These are phyloP conservation scores for Polyporus tsugae DNA, from an alignment of 1,284 basidiomycete species.

Conservation along the genomic window DNA sequence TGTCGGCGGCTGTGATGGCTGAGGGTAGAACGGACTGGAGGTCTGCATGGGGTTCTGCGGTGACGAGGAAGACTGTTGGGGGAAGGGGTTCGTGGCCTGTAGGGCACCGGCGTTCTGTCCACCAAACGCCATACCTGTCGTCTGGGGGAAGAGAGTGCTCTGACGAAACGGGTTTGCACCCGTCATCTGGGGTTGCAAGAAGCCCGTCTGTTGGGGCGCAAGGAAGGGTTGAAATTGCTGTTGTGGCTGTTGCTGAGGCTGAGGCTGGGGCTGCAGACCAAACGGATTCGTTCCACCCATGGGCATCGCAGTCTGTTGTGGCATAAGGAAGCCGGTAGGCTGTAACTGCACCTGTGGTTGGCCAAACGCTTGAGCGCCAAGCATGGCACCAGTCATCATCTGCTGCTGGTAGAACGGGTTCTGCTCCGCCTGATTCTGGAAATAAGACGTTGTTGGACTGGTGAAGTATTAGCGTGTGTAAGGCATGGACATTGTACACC, in stretches of 20 bases:
- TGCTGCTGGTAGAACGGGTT: slow-evolving; percentile 82
- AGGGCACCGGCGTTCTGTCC: slow-evolving; percentile 29
- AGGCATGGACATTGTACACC: not conserved
- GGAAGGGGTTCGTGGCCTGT: slow-evolving; percentile 42
- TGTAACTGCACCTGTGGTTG: slow-evolving; percentile 37
- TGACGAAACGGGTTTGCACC: slow-evolving; percentile 81
- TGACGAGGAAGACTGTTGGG: slow-evolving; percentile 30
- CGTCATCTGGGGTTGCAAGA: slow-evolving; percentile 70
- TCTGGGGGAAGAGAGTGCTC: slow-evolving; percentile 71
- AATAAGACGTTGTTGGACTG: slow-evolving; percentile 62
- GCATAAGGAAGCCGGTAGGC: slow-evolving; percentile 44
- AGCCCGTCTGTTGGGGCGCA: slow-evolving; percentile 52
- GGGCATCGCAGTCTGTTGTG: slow-evolving; percentile 43
- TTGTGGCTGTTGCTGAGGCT: slow-evolving; percentile 52
- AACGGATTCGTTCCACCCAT: slow-evolving; percentile 56
- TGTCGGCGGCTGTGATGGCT: slow-evolving; percentile 21
- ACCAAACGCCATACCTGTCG: slow-evolving; percentile 57
- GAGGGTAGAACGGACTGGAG: slow-evolving; percentile 34
- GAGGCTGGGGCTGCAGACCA: slow-evolving; percentile 44
- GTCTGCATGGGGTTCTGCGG: slow-evolving; percentile 27
- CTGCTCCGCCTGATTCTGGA: slow-evolving; percentile 68
- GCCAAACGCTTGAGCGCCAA: slow-evolving; percentile 49
- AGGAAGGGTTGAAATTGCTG: slow-evolving; percentile 62
- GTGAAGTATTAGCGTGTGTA: slow-evolving; percentile 21
- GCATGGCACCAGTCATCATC: slow-evolving; percentile 62